Evolutionary conservation across 2,329 filamentous ascomycete genomes (phyloP), one percentile per base, ranked within the genome.

Genomic region (Ascochyta fabae): DNA sequence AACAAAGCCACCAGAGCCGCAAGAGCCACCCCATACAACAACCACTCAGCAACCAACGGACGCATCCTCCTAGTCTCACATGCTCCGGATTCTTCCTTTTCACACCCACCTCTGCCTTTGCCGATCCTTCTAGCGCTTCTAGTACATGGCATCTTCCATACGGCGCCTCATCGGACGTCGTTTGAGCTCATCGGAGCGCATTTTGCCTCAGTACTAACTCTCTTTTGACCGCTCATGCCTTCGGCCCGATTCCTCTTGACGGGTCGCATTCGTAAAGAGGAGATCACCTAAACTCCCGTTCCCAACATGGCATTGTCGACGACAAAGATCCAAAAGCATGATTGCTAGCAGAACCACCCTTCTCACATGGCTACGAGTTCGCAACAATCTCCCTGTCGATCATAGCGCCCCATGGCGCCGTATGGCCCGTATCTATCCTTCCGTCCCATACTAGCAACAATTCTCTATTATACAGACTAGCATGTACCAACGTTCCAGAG

Each of bases 331-430:
- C 22, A 49, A 26, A 45, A 23, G 23, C n/a, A 8, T 47, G 19
- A 8, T 47, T n/a, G 12, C 16, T 15, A 38, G 51, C 40, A 47
- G 43, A 47, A 33, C 27, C 26, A 39, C 38, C 22, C 4, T 47
- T 10, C 47, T 33, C 36, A 38, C 7, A 36, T 46, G 26, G 19
- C 19, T 24, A 26, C 23, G 41, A 13, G 8, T 36, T 19, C 9
- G 15, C 38, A 35, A 27, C 47, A 46, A 56, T 51, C 47, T 53
- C 50, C 44, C 38, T 42, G 47, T 50, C 47, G 47, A 56, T 47
- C 53, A 39, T 39, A 43, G 16, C 16, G 35, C 35, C 29, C 40
- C 48, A 46, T 27, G 34, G 2, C n/a, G 36, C 26, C 36, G 36
- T 53, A 53, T 23, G 15, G 27, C 3, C 13, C 35, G 49, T 46